A percentile compares a stretch with the other conserved stretches of the same genome.
phyloP scores from a whole-genome alignment of 2,329 filamentous ascomycete species.

The Magnaporthiopsis poae region DNA sequence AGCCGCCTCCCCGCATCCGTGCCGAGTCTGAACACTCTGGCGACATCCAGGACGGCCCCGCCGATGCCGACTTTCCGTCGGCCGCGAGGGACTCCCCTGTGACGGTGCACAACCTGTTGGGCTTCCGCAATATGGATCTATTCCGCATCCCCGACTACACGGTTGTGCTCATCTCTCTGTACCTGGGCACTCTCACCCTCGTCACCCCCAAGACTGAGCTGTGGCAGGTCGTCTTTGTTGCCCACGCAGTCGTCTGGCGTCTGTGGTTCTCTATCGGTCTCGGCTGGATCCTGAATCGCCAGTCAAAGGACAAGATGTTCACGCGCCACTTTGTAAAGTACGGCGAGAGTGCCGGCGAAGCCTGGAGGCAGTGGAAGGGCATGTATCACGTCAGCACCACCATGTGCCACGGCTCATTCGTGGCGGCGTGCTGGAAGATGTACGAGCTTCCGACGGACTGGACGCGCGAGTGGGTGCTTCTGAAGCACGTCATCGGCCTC shows the following conservation, averaged over 20 bases:
- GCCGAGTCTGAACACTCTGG: conserved; percentile 21
- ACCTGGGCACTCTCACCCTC: conserved; percentile 63
- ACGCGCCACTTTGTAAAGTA: conserved; percentile 96
- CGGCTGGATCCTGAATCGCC: conserved; percentile 71
- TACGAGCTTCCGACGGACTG: conserved; percentile 80
- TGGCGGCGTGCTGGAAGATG: conserved; percentile 92
- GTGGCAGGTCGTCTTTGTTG: conserved; percentile 70
- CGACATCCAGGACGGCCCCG: conserved; percentile 10
- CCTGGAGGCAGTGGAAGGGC: conserved; percentile 96
- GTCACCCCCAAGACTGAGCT: conserved; percentile 66
- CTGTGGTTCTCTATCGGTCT: conserved; percentile 87
- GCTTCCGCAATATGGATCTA: conserved; percentile 73
- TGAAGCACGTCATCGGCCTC: conserved; percentile 77
- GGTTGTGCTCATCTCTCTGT: conserved; percentile 64
- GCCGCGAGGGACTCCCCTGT: conserved; percentile 38
- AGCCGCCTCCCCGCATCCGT: conserved; percentile 63
- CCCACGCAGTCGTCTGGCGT: conserved; percentile 73
- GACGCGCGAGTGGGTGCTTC: conserved; percentile 72
- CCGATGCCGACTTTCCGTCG: conserved; percentile 6
- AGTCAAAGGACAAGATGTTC: conserved; percentile 88
- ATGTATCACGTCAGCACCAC: conserved; percentile 87
- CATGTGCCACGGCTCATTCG: conserved; percentile 80
- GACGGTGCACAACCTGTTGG: conserved; percentile 73
- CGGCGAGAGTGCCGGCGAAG: conserved; percentile 79
- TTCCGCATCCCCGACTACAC: conserved; percentile 79